phyloP scores from a whole-genome alignment of 2,329 filamentous ascomycete species.

The Calonectria hongkongensis region DNA sequence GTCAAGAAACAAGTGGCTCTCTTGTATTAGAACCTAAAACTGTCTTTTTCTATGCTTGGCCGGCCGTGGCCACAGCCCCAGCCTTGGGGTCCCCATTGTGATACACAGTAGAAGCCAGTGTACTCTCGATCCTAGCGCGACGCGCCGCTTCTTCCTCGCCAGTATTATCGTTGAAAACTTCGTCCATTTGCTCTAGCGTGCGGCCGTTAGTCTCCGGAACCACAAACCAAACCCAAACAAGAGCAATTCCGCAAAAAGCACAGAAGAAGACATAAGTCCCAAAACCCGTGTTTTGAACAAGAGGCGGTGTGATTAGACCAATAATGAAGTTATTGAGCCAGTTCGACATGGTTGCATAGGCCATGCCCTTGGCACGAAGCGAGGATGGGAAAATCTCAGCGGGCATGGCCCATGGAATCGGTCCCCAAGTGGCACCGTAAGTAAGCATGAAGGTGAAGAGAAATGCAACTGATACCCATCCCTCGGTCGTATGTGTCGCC shows the following conservation, averaged over 20 bases:
- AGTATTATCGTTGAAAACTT: constrained; percentile 55
- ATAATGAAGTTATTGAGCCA: constrained; percentile 80
- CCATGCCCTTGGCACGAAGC: constrained; percentile 78
- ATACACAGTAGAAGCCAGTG: constrained; percentile 14
- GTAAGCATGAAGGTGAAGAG: constrained; percentile 73
- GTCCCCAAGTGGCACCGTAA: constrained; percentile 76
- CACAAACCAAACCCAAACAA: constrained; percentile 69
- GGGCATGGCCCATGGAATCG: constrained; percentile 68
- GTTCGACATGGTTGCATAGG: constrained; percentile 73
- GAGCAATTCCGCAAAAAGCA: constrained; percentile 74
- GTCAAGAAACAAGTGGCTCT: too few species aligned
- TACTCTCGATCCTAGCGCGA: constrained; percentile 22
- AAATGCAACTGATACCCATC: constrained; percentile 54
- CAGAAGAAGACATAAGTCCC: constrained; percentile 77
- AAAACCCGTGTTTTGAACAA: constrained; percentile 70
- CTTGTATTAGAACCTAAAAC: too few species aligned
- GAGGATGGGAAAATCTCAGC: constrained; percentile 78
- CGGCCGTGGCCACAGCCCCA: neutral
- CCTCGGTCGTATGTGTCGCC: constrained; percentile 49
- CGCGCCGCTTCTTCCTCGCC: constrained; percentile 46
- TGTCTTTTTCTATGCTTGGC: constrained; percentile 1
- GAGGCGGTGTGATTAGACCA: constrained; percentile 58
- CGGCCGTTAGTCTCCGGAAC: constrained; percentile 75
- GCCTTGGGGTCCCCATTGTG: constrained; percentile 31
- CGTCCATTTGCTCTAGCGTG: constrained; percentile 73